Evolutionary conservation across 2,329 filamentous ascomycete genomes (phyloP).

Genomic region (Botrytis aclada): DNA sequence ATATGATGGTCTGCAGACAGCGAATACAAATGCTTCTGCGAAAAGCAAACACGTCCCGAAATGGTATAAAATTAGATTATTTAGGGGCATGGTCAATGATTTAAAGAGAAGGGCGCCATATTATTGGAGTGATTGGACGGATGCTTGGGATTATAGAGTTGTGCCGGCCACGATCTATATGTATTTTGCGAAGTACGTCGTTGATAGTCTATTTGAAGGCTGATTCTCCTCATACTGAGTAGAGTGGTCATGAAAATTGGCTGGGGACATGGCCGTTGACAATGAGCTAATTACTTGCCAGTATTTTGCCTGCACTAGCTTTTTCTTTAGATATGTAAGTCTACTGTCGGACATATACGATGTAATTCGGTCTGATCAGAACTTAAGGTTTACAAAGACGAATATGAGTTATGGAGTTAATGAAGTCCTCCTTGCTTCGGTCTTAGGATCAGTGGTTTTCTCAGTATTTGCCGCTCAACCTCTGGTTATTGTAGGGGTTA

Average conservation of each 20-base stretch:
- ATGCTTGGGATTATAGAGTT: slow-evolving; percentile 89
- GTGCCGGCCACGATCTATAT: slow-evolving; percentile 86
- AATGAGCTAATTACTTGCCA: slow-evolving; percentile 39
- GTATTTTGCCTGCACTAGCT: slow-evolving; percentile 80
- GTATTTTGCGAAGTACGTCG: slow-evolving; percentile 82
- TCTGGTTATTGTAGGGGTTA: slow-evolving; percentile 86
- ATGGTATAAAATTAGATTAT: slow-evolving; percentile 75
- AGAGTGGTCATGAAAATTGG: neutral
- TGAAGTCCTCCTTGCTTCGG: slow-evolving; percentile 82
- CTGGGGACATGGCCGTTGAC: neutral
- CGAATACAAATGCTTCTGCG: slow-evolving; percentile 24
- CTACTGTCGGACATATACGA: neutral
- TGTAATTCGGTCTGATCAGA: neutral
- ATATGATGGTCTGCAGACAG: slow-evolving; percentile 11
- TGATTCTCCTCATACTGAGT: neutral
- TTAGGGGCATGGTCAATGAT: slow-evolving; percentile 78
- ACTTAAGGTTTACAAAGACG: slow-evolving; percentile 71
- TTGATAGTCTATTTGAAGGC: neutral
- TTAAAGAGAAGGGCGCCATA: slow-evolving; percentile 70
- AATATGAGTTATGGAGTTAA: slow-evolving; percentile 84
- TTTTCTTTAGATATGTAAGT: slow-evolving; percentile 81
- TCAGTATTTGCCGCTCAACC: slow-evolving; percentile 77
- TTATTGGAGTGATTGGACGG: slow-evolving; percentile 78
- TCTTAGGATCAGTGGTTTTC: slow-evolving; percentile 79
- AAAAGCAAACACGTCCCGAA: slow-evolving; percentile 27